Evolutionary conservation across 441 rosid genomes (phyloP), one percentile per base, ranked within the genome.

Genomic region (Erodium moschatum): DNA sequence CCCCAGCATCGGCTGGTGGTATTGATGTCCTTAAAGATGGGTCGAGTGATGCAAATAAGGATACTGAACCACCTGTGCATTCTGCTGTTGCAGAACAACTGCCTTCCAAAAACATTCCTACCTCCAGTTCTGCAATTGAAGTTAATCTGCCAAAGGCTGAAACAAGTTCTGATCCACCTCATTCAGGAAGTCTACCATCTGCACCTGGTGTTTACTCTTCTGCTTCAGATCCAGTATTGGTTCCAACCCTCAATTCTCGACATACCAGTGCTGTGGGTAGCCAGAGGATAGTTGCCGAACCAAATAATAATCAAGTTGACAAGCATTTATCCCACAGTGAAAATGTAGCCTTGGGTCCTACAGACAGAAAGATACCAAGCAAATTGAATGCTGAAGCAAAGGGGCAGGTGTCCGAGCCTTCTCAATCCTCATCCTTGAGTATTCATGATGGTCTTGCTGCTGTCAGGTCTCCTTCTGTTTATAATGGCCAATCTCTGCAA

Each of bases 191-290:
- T 69, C 46, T 73, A 40, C 69, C 80, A 31, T 8, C 48, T 42
- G 76, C 60, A 21, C 76, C 85, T 72, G 83, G 75, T 48, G 77
- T 74, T 66, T 69, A 61, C 66, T 72, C 84, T 63, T 76, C 80
- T 67, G 79, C 77, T 68, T 82, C 82, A 68, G 86, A 84, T 46
- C 79, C 81, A 66, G 75, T 83, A 61, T 64, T 70, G 67, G 76
- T 76, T n/a, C 76, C 81, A 20, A 72, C 82, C 27, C 63, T 46
- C 15, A 66, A 10, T 74, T 61, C 76, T 1, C 29, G 38, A 20
- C 72, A 67, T 44, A 70, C 73, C 68, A 84, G 73, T 78, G 70
- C 76, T 27, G 66, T 67, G 40, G 79, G 74, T 9, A 44, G 64
- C 68, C 78, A 77, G 66, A 27, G 0, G 62, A 71, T 72, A 70